phyloP scores from a whole-genome alignment of 305 asterid species.

The Striga hermonthica region DNA sequence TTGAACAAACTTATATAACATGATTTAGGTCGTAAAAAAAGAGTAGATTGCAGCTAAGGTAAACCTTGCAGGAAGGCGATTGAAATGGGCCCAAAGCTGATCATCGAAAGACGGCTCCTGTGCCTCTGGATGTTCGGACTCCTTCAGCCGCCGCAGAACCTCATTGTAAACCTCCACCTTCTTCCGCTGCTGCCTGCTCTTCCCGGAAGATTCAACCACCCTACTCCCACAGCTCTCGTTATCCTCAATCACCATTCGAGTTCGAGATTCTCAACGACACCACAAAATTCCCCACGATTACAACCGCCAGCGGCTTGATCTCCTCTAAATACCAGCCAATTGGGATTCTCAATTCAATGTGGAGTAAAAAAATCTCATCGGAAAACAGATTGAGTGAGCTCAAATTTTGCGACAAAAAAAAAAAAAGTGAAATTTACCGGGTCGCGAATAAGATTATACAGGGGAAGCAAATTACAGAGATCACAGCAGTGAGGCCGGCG shows the following conservation, averaged over 20 bases:
- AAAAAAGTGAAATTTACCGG: background rate
- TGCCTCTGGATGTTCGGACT: slow-evolving; percentile 57
- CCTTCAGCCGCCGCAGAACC: slow-evolving; percentile 84
- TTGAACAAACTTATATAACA: background rate
- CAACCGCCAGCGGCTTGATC: slow-evolving; percentile 24
- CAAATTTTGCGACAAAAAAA: slow-evolving; percentile 2
- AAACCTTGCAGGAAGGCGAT: slow-evolving; percentile 86
- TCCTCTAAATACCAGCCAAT: slow-evolving; percentile 32
- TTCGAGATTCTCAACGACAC: slow-evolving; percentile 34
- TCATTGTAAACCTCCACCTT: slow-evolving; percentile 84
- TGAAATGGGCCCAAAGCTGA: slow-evolving; percentile 88
- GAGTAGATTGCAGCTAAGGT: slow-evolving; percentile 4
- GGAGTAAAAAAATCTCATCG: slow-evolving; percentile 26
- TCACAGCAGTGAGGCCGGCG: slow-evolving; percentile 27
- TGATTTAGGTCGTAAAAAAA: background rate
- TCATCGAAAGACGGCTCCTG: slow-evolving; percentile 67
- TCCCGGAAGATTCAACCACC: slow-evolving; percentile 54
- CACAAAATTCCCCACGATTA: slow-evolving; percentile 11
- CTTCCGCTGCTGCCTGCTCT: slow-evolving; percentile 48
- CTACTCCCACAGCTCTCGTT: slow-evolving; percentile 78
- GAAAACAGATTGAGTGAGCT: slow-evolving; percentile 6
- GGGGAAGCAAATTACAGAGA: slow-evolving; percentile 4
- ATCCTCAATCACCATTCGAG: slow-evolving; percentile 72
- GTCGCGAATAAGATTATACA: slow-evolving; percentile 20
- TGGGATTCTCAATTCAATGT: slow-evolving; percentile 27